Percentiles rank a stretch among this genome's conserved stretches.
These are phyloP conservation scores for Agrocybe praecox DNA, from an alignment of 768 basidiomycete genomes.

Conservation along the genomic window DNA sequence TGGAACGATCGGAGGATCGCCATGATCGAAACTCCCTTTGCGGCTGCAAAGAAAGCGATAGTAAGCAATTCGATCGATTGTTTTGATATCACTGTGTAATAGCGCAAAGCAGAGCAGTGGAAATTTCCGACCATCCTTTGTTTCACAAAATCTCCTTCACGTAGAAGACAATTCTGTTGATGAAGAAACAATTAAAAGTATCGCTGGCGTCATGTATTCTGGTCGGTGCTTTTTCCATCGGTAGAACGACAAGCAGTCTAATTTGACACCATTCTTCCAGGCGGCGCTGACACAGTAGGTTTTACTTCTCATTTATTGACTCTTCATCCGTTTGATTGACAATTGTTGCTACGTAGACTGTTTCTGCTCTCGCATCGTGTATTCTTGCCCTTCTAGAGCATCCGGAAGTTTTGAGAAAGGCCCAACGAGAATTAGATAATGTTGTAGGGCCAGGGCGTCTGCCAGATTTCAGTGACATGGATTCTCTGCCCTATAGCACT, in stretches of 20 bases:
- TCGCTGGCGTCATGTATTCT: constrained; percentile 36
- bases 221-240: constrained; percentile 22
- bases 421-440: constrained; percentile 35
- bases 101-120: constrained; percentile 6
- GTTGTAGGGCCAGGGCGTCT: constrained; percentile 32
- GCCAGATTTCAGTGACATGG: constrained; percentile 31
- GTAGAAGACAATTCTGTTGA: constrained; percentile 15
- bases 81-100: constrained; percentile 1
- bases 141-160: constrained; percentile 20
- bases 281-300: constrained; percentile 23
- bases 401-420: constrained; percentile 32
- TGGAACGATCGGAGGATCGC: constrained; percentile 40
- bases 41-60: constrained; percentile 23
- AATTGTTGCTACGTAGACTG: constrained; percentile 19
- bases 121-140: constrained; percentile 17
- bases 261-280: constrained; percentile 18
- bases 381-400: constrained; percentile 34
- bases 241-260: neutral
- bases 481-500: constrained; percentile 30
- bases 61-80: constrained; percentile 18
- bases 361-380: constrained; percentile 28
- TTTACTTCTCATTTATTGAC: neutral
- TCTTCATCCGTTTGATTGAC: neutral
- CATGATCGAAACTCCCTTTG: constrained; percentile 40
- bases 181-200: constrained; percentile 31